These are phyloP conservation scores for Chytriomyces sp. DNA, from an alignment of 192 early-diverging fungal species.

Conservation along the genomic window DNA sequence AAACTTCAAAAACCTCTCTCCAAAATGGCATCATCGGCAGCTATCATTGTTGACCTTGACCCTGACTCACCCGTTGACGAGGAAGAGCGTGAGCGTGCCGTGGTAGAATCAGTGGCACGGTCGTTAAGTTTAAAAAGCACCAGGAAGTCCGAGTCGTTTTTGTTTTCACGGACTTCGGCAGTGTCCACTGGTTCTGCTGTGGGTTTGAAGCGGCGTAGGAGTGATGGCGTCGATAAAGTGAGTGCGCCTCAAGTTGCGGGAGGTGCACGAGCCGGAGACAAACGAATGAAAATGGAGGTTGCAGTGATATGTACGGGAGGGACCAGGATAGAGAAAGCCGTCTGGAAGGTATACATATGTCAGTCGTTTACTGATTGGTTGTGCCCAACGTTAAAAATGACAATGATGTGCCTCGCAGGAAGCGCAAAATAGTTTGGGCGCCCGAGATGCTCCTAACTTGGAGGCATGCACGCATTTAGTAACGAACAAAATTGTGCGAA, in stretches of 20 bases:
- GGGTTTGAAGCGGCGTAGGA: not conserved
- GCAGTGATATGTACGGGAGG: not conserved
- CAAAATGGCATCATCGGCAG: too few species aligned
- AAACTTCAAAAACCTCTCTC: too few species aligned
- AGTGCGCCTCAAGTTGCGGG: not conserved
- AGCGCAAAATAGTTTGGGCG: constrained; percentile 56
- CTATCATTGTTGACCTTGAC: not conserved
- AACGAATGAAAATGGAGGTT: constrained; percentile 6
- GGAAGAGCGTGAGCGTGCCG: not conserved
- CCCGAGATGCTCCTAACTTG: constrained; percentile 52
- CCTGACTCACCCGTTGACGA: not conserved
- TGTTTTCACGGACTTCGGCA: not conserved
- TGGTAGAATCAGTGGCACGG: not conserved
- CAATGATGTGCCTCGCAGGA: constrained; percentile 24
- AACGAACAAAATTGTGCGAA: constrained; percentile 56
- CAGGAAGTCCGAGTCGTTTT: too few species aligned
- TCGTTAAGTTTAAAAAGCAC: not conserved
- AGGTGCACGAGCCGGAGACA: not conserved
- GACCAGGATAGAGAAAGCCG: not conserved
- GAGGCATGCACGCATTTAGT: constrained; percentile 65
- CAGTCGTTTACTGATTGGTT: not conserved
- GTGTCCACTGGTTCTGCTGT: not conserved
- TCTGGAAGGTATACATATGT: not conserved
- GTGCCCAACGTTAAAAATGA: not conserved
- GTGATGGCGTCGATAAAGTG: not conserved